These are phyloP conservation scores for Lactarius pseudohatsudake DNA, from an alignment of 768 basidiomycete species.

Conservation along the genomic window DNA sequence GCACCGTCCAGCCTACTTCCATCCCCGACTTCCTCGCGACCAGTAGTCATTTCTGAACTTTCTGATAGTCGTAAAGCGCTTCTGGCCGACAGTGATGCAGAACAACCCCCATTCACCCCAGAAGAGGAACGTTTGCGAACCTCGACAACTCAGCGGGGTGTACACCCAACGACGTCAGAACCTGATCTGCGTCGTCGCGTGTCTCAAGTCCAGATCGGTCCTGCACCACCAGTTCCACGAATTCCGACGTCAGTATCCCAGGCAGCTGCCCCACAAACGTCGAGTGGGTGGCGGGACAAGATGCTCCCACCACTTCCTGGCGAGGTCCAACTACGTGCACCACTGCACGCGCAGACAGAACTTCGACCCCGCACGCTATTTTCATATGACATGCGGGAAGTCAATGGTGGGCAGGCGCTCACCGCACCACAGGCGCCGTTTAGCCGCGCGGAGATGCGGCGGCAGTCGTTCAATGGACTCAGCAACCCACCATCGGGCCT, in stretches of 20 bases:
- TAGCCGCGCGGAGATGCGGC: conserved; percentile 52
- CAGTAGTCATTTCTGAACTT: conserved; percentile 54
- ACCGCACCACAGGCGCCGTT: conserved; percentile 65
- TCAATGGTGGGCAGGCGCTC: conserved; percentile 51
- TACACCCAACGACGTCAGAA: conserved; percentile 60
- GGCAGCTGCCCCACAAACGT: conserved; percentile 15
- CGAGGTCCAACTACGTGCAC: conserved; percentile 37
- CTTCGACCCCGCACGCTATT: conserved; percentile 65
- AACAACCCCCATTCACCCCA: conserved; percentile 32
- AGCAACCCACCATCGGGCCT: conserved; percentile 53
- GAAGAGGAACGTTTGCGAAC: conserved; percentile 24
- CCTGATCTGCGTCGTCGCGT: conserved; percentile 57
- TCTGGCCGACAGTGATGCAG: conserved; percentile 44
- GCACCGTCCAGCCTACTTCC: conserved; percentile 74
- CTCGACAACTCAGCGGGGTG: conserved; percentile 28
- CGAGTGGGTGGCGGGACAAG: conserved; percentile 57
- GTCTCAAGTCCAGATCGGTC: conserved; percentile 29
- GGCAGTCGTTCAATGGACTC: conserved; percentile 77
- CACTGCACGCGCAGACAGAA: conserved; percentile 38
- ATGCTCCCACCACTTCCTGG: conserved; percentile 75
- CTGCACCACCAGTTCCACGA: conserved; percentile 31
- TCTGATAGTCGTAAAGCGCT: conserved; percentile 46
- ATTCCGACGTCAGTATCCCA: conserved; percentile 17
- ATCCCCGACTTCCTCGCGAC: conserved; percentile 72
- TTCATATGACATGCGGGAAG: conserved; percentile 54